These are phyloP conservation scores for Xanthoceras sorbifolium DNA, from an alignment of 345 rosid genomes.

Conservation along the genomic window DNA sequence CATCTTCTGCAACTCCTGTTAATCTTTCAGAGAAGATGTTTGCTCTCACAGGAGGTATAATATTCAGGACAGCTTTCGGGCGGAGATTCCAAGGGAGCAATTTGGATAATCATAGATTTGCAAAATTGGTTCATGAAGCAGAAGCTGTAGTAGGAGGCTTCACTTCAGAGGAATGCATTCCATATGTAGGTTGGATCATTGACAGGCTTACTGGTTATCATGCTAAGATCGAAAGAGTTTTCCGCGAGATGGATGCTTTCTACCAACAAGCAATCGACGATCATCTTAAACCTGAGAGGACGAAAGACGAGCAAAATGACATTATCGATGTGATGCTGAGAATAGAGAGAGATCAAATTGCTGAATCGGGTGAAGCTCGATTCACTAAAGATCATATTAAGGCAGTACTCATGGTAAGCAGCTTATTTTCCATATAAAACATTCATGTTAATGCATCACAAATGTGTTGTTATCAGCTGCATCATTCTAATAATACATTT, in stretches of 20 bases:
- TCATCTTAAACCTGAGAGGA: conserved; percentile 36
- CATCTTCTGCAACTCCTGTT: conserved; percentile 25
- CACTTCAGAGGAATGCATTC: conserved; percentile 39
- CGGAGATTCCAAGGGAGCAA: conserved; percentile 31
- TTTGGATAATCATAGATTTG: conserved; percentile 29
- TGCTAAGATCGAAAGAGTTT: conserved; percentile 34
- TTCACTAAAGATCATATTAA: conserved; percentile 45
- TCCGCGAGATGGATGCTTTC: conserved; percentile 38
- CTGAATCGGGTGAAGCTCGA: conserved; percentile 17
- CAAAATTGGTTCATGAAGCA: conserved; percentile 31
- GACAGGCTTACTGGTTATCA: conserved; percentile 38
- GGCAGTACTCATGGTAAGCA: conserved; percentile 50
- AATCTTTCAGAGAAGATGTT: conserved; percentile 26
- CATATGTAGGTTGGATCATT: conserved; percentile 34
- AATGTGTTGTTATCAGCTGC: too few species aligned
- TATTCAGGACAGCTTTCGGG: conserved; percentile 37
- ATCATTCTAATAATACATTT: too few species aligned
- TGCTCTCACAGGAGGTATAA: conserved; percentile 25
- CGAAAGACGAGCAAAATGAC: conserved; percentile 30
- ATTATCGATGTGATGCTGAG: conserved; percentile 47
- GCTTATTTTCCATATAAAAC: too few species aligned
- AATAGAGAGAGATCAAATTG: conserved; percentile 33
- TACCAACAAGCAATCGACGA: conserved; percentile 37
- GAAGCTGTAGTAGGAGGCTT: conserved; percentile 27
- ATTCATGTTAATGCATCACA: too few species aligned